Conservation (phyloP, 352 stramenopile species). For the Phytophthora podocarpi region DNA sequence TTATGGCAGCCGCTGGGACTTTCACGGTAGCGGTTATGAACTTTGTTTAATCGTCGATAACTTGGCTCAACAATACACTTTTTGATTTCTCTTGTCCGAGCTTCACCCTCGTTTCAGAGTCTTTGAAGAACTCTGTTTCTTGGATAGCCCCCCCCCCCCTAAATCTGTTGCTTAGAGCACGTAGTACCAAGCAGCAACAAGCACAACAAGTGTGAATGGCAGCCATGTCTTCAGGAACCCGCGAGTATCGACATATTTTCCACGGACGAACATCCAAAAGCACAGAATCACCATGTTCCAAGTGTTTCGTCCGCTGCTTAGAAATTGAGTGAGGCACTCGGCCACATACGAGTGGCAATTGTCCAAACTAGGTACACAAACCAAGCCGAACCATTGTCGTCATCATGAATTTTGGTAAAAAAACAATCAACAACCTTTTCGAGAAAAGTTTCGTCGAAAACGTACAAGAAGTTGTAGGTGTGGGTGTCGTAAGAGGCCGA, state of each 20-base stretch:
- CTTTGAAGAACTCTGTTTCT: constrained; percentile 3
- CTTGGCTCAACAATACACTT: constrained; percentile 7
- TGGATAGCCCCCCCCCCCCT: not conserved
- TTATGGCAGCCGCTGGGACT: constrained; percentile 4
- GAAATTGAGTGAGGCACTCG: constrained; percentile 58
- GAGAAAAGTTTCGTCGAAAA: no score
- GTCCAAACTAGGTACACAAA: constrained; percentile 65
- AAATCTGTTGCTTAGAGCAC: not conserved
- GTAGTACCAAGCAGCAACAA: constrained; percentile 14
- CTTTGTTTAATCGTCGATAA: constrained; percentile 13
- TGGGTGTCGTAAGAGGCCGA: constrained; percentile 88
- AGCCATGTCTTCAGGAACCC: constrained; percentile 39
- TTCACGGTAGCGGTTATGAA: constrained; percentile 2
- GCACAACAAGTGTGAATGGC: constrained; percentile 19
- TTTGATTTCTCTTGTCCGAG: not conserved
- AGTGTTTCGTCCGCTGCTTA: constrained; percentile 40
- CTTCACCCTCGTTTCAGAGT: constrained; percentile 5
- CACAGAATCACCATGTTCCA: constrained; percentile 82
- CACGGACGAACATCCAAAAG: constrained; percentile 73
- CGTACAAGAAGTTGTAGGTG: constrained; percentile 94
- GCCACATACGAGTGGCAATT: constrained; percentile 97
- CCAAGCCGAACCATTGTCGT: not conserved
- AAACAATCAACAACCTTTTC: no score
- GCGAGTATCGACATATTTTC: constrained; percentile 45
- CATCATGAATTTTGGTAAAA: not conserved